These are phyloP conservation scores for Rozella allomycis DNA, from an alignment of 371 early-diverging fungal genomes.

Conservation along the genomic window DNA sequence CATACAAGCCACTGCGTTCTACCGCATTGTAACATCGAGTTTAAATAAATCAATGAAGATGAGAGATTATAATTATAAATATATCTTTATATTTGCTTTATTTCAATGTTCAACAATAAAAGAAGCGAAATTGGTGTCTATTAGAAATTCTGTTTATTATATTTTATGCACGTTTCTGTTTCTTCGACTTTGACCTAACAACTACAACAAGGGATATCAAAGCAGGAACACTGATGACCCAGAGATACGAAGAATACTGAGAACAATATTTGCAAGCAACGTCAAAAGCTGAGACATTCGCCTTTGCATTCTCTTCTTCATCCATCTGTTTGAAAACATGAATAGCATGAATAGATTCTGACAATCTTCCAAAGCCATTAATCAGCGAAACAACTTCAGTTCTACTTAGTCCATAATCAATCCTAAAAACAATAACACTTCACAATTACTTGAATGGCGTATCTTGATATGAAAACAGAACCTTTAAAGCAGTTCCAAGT, in stretches of 20 bases:
- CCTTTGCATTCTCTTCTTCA: neutral
- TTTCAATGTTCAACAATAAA: too few relatives aligned
- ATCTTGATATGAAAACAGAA: constrained; percentile 70
- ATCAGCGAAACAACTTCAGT: constrained; percentile 78
- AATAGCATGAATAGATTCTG: neutral
- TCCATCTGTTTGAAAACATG: neutral
- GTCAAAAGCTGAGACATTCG: neutral
- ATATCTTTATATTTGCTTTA: too few relatives aligned
- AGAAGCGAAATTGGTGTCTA: too few relatives aligned
- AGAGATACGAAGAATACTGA: neutral
- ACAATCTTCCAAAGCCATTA: constrained; percentile 61
- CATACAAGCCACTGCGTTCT: too few relatives aligned
- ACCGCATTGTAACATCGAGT: too few relatives aligned
- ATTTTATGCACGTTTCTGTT: too few relatives aligned
- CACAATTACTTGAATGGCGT: constrained; percentile 6
- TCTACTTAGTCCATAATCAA: constrained; percentile 28
- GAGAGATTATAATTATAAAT: too few relatives aligned
- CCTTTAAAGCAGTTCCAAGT: constrained; percentile 79
- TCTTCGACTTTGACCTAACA: too few relatives aligned
- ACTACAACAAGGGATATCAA: too few relatives aligned
- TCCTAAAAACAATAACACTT: constrained; percentile 7
- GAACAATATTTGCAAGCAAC: neutral
- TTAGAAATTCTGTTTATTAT: too few relatives aligned
- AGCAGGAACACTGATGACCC: neutral
- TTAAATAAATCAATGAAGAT: too few relatives aligned